Evolutionary conservation across 2,329 filamentous ascomycete genomes (phyloP).

Genomic region (Penicillium italicum): DNA sequence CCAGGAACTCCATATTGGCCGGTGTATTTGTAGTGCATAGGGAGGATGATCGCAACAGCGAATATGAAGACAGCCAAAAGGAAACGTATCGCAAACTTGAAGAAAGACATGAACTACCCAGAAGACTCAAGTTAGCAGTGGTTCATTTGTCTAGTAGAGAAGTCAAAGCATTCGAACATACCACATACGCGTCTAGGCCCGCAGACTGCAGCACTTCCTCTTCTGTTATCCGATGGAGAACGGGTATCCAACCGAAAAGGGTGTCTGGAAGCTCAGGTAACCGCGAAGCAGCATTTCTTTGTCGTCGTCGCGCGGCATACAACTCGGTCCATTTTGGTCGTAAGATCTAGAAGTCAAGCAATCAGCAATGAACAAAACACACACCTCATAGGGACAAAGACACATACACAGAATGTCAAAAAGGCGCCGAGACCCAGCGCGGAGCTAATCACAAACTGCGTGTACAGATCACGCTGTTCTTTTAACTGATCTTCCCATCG

Average conservation of each 20-base stretch:
- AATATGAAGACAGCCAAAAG: conserved; percentile 77
- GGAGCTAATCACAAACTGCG: conserved; percentile 45
- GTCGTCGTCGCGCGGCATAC: conserved; percentile 83
- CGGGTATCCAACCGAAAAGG: conserved; percentile 90
- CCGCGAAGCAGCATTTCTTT: conserved; percentile 59
- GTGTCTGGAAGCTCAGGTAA: conserved; percentile 78
- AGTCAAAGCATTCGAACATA: conserved; percentile 40
- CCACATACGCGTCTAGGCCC: conserved; percentile 90
- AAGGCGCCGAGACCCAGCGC: conserved; percentile 44
- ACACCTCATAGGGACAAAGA: neutral
- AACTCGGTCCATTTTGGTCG: conserved; percentile 88
- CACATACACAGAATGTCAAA: conserved; percentile 46
- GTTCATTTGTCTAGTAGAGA: neutral
- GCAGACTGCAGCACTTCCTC: conserved; percentile 86
- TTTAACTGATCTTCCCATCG: conserved; percentile 32
- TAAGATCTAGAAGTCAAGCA: conserved; percentile 56
- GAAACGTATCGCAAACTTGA: conserved; percentile 89
- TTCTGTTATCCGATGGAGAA: conserved; percentile 78
- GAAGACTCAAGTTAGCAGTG: conserved; percentile 1
- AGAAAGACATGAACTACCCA: conserved; percentile 77
- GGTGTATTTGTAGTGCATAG: conserved; percentile 71
- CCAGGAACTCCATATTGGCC: conserved; percentile 42
- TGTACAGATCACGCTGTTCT: conserved; percentile 41
- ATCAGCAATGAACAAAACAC: conserved; percentile 10
- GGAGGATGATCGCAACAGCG: conserved; percentile 73